Base-by-base conservation (phyloP, 805 yeast genomes). In the Yarrowia sp. region DNA sequence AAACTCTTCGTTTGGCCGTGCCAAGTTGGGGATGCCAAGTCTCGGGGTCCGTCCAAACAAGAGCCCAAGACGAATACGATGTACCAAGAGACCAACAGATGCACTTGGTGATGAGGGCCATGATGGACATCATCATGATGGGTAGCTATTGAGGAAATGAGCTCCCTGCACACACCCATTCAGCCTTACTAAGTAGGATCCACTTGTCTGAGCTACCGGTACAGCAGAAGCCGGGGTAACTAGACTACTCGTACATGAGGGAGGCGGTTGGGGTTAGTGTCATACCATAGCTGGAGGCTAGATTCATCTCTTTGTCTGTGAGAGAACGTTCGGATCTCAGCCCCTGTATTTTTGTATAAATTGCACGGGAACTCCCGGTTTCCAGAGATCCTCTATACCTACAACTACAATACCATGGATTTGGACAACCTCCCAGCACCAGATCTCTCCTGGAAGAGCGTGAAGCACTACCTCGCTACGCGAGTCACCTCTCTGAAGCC, bases 401-500 rank as follows among this genome's bases (percentile, higher is more conserved):
- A 26, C 32, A 26, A 26, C 32, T 26, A 26, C 32, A 26, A 26
- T 26, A 32, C 11, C 53, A 52, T 52, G 42, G 56, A 52, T 36
- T 5, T 52, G 26, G 7, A 35, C 32, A 35, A 52, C 26, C 10
- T 52, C 9, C 26, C 42, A 1, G 26, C 41, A 5, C 59, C 59
- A 19, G 45, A 53, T 40, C 45, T 53, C 19, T 53, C 59, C 8
- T 53, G 45, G 59, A 38, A 40, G 36, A 53, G 19, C 9, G 12
- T 53, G 45, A 53, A 53, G 40, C 45, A 40, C 59, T 53, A 53
- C 45, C 12, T 53, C n/a, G 59, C 45, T 2, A 40, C 59, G 9
- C 59, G 59, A 38, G 59, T 53, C n/a, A 53, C 59, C 9, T 11
- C 59, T 14, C 42, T 53, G 32, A 53, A 53, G 45, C 59, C 59